Percentiles rank a stretch among this genome's conserved stretches.
Conservation (phyloP, 768 basidiomycete genomes). For the Brasilioporus rufonigricans region DNA sequence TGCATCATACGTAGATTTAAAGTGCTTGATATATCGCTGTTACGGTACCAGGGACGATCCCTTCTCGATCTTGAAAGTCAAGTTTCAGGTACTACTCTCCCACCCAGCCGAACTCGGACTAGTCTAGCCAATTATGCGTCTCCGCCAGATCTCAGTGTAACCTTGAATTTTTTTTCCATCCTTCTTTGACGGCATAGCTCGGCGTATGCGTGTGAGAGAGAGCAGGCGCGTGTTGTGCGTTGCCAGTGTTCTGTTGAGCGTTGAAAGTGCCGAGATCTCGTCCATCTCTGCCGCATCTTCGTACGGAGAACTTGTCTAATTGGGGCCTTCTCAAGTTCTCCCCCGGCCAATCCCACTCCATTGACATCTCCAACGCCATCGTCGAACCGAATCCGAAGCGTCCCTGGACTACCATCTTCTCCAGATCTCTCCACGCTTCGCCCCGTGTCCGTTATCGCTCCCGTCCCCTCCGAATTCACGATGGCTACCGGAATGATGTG, state of each 20-base stretch:
- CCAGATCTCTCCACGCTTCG: conserved; percentile 24
- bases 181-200: conserved; percentile 24
- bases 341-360: conserved; percentile 30
- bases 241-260: conserved; percentile 13
- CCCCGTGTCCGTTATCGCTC: conserved; percentile 29
- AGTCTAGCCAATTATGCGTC: conserved; percentile 26
- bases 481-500: conserved; percentile 35
- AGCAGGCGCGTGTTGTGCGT: conserved; percentile 8
- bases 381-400: conserved; percentile 25
- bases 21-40: conserved; percentile 33
- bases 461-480: conserved; percentile 29
- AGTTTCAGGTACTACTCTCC: conserved; percentile 37
- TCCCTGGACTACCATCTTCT: conserved; percentile 27
- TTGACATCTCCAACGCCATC: conserved; percentile 33
- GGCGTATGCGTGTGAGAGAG: conserved; percentile 18
- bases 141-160: conserved; percentile 20
- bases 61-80: conserved; percentile 36
- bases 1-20: conserved; percentile 35
- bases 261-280: conserved; percentile 25
- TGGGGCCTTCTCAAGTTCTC: conserved; percentile 23
- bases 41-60: conserved; percentile 39
- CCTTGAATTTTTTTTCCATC: conserved; percentile 12
- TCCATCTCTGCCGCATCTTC: background rate
- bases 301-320: conserved; percentile 25
- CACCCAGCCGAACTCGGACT: conserved; percentile 23